Evolutionary conservation across 164 flowering plant species (phyloP).

Genomic region (Buxus sempervirens): DNA sequence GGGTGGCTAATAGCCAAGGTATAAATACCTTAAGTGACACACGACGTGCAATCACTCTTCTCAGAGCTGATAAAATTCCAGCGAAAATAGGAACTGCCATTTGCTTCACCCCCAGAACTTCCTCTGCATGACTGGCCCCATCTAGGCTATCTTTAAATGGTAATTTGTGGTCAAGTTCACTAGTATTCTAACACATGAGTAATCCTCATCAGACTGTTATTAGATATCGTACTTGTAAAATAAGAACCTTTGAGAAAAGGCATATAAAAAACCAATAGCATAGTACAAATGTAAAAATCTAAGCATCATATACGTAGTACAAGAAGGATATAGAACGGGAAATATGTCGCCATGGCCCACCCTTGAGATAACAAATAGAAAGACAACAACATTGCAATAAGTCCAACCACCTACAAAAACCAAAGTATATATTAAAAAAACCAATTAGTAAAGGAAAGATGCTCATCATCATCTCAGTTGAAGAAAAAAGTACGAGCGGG

Average conservation of each 20-base stretch:
- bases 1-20: not conserved
- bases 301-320: not conserved
- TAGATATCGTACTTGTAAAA: too few relatives aligned
- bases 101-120: slow-evolving; percentile 48
- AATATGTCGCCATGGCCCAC: slow-evolving; percentile 73
- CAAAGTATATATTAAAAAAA: not conserved
- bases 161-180: slow-evolving; percentile 60
- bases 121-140: slow-evolving; percentile 37
- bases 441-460: too few relatives aligned
- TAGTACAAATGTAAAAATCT: not conserved
- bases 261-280: not conserved
- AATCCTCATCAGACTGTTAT: not conserved
- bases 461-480: too few relatives aligned
- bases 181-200: not conserved
- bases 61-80: slow-evolving; percentile 90
- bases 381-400: slow-evolving; percentile 81
- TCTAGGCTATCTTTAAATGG: slow-evolving; percentile 58
- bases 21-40: slow-evolving; percentile 84
- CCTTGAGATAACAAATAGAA: slow-evolving; percentile 88
- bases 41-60: slow-evolving; percentile 94
- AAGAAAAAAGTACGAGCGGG: too few relatives aligned
- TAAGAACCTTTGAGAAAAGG: too few relatives aligned
- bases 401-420: slow-evolving; percentile 73
- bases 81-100: slow-evolving; percentile 81
- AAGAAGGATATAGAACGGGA: slow-evolving; percentile 89